A percentile compares a stretch with the other conserved stretches of the same genome.
Evolutionary conservation across 2,329 filamentous ascomycete species (phyloP).

Genomic region (Ploettnerulaceae sp.): DNA sequence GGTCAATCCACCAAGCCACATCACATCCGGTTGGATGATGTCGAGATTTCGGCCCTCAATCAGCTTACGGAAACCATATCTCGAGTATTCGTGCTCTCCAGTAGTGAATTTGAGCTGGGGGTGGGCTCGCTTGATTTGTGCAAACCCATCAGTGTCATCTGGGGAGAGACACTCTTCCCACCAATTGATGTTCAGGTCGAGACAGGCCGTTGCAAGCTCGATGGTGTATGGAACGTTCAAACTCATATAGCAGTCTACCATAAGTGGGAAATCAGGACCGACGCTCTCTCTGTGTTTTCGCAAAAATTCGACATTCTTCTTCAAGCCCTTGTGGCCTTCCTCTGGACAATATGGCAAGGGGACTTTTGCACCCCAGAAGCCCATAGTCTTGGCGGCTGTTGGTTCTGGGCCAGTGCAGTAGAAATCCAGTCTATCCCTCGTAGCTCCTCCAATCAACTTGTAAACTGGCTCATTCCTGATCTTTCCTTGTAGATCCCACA

Average conservation of each 20-base stretch:
- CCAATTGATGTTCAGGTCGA: slow-evolving; percentile 88
- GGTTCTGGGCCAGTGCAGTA: slow-evolving; percentile 94
- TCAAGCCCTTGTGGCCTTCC: slow-evolving; percentile 74
- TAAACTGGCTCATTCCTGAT: slow-evolving; percentile 90
- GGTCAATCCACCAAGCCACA: slow-evolving; percentile 94
- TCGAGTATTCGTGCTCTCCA: slow-evolving; percentile 91
- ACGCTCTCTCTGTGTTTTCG: slow-evolving; percentile 78
- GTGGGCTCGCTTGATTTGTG: slow-evolving; percentile 83
- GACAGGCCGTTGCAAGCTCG: slow-evolving; percentile 77
- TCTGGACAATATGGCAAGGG: slow-evolving; percentile 85
- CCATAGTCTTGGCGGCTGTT: slow-evolving; percentile 72
- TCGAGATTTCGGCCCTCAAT: slow-evolving; percentile 88
- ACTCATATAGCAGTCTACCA: slow-evolving; percentile 97
- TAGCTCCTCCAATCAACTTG: slow-evolving; percentile 89
- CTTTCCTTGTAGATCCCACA: slow-evolving; percentile 92
- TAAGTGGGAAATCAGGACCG: slow-evolving; percentile 84
- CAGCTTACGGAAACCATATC: slow-evolving; percentile 91
- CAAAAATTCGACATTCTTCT: slow-evolving; percentile 87
- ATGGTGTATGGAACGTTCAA: slow-evolving; percentile 91
- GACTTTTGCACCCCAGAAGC: slow-evolving; percentile 88
- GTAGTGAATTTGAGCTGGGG: slow-evolving; percentile 91
- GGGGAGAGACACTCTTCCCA: slow-evolving; percentile 93
- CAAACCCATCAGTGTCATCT: slow-evolving; percentile 88
- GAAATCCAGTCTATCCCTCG: slow-evolving; percentile 76
- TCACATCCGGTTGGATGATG: slow-evolving; percentile 92